Percentiles rank a stretch among this genome's conserved stretches.
phyloP scores from a whole-genome alignment of 2,329 filamentous ascomycete genomes.

The Aulographum hederae region DNA sequence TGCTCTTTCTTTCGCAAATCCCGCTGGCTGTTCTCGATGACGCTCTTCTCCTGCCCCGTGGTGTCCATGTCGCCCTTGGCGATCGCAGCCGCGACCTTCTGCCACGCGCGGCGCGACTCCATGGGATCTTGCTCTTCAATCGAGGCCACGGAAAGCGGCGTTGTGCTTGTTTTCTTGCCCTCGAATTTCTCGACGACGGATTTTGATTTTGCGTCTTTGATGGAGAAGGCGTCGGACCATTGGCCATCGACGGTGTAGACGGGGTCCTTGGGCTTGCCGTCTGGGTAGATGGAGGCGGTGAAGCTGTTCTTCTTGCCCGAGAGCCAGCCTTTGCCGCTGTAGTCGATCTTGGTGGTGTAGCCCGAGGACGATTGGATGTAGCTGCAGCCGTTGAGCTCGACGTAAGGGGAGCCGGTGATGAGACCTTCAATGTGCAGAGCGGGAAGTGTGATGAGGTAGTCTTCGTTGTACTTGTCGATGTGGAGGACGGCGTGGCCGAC shows the following conservation, averaged over 20 bases:
- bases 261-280: conserved; percentile 48
- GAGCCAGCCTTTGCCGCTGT: conserved; percentile 84
- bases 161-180: conserved; percentile 30
- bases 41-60: conserved; percentile 60
- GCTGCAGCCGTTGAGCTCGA: conserved; percentile 72
- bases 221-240: conserved; percentile 71
- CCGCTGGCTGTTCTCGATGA: conserved; percentile 80
- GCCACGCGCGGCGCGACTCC: conserved; percentile 78
- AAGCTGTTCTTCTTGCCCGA: conserved; percentile 93
- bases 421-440: conserved; percentile 86
- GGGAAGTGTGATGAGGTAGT: conserved; percentile 81
- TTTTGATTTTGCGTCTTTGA: conserved; percentile 46
- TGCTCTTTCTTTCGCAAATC: conserved; percentile 57
- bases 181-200: conserved; percentile 25
- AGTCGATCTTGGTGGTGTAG: conserved; percentile 79
- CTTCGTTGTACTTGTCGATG: conserved; percentile 47
- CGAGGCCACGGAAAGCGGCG: conserved; percentile 52
- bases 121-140: conserved; percentile 69
- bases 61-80: conserved; percentile 65
- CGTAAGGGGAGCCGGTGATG: conserved; percentile 69
- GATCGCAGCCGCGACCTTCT: conserved; percentile 67
- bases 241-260: conserved; percentile 74
- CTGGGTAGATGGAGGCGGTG: conserved; percentile 47
- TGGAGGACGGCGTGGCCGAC: conserved; percentile 76
- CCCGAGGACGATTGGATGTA: conserved; percentile 77